These are phyloP conservation scores for Aurifilum marmelostoma DNA, from an alignment of 2,329 filamentous ascomycete species.

Conservation along the genomic window DNA sequence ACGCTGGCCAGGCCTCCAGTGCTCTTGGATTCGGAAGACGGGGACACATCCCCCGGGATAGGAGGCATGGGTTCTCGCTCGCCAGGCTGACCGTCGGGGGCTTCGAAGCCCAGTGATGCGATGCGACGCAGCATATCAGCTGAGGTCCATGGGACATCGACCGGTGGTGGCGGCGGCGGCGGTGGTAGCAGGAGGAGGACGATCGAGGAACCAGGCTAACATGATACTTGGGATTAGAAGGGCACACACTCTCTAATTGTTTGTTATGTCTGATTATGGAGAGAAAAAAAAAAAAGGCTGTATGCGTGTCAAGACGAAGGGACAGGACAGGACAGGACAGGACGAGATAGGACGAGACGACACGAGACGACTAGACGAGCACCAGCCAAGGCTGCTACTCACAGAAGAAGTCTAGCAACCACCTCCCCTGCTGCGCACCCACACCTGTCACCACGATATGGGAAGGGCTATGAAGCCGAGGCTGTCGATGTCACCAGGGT, in stretches of 20 bases:
- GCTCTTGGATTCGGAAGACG: constrained; percentile 58
- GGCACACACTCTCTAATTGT: not conserved
- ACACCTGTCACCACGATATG: constrained; percentile 4
- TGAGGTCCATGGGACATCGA: constrained; percentile 28
- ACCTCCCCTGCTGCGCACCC: constrained; percentile 1
- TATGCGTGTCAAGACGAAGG: no score
- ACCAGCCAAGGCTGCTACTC: not conserved
- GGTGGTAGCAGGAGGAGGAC: not conserved
- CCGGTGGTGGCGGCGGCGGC: not conserved
- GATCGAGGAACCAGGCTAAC: constrained; percentile 17
- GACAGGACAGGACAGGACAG: not conserved
- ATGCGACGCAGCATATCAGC: constrained; percentile 49
- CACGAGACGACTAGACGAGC: not conserved
- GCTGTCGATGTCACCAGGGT: constrained; percentile 17
- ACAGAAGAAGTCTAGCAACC: constrained; percentile 1
- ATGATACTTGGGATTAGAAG: constrained; percentile 16
- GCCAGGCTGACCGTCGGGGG: constrained; percentile 42
- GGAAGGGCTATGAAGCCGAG: constrained; percentile 25
- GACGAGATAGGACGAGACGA: not conserved
- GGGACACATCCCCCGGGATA: constrained; percentile 56
- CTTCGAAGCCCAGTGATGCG: constrained; percentile 49
- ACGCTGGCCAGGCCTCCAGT: constrained; percentile 63
- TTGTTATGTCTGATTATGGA: constrained; percentile 7
- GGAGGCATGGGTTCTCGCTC: constrained; percentile 61
- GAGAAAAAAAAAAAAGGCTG: not conserved